phyloP scores from a whole-genome alignment of 2,329 filamentous ascomycete species.

The Triangularia setosa region DNA sequence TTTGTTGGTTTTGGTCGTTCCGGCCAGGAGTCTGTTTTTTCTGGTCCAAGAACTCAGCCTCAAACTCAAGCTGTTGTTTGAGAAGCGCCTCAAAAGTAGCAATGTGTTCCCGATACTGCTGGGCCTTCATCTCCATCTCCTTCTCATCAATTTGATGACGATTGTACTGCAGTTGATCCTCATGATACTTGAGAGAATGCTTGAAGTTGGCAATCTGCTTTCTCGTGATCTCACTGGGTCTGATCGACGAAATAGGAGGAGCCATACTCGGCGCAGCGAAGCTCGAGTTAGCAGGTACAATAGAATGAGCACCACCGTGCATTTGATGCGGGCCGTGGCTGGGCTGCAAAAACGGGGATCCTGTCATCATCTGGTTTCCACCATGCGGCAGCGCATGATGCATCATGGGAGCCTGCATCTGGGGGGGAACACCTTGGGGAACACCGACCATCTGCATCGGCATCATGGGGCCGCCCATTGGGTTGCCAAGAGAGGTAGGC shows the following conservation, averaged over 20 bases:
- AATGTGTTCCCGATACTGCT: slow-evolving; percentile 35
- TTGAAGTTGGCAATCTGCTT: slow-evolving; percentile 53
- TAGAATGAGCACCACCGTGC: slow-evolving; percentile 16
- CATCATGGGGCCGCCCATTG: slow-evolving; percentile 24
- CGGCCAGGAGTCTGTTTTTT: slow-evolving; percentile 19
- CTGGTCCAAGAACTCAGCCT: slow-evolving; percentile 35
- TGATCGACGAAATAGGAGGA: slow-evolving; percentile 55
- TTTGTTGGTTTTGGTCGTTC: slow-evolving; percentile 14
- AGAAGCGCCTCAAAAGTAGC: slow-evolving; percentile 44
- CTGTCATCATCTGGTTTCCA: neutral
- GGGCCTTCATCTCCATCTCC: slow-evolving; percentile 46
- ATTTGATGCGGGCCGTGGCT: slow-evolving; percentile 10
- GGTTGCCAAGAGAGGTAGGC: slow-evolving; percentile 25
- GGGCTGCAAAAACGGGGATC: slow-evolving; percentile 10
- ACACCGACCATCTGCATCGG: slow-evolving; percentile 25
- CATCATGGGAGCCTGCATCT: slow-evolving; percentile 18
- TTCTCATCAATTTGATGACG: slow-evolving; percentile 59
- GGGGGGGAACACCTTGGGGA: slow-evolving; percentile 19
- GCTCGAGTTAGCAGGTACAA: slow-evolving; percentile 20
- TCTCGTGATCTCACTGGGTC: slow-evolving; percentile 57
- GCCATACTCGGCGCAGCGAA: slow-evolving; percentile 28
- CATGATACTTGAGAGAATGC: slow-evolving; percentile 50
- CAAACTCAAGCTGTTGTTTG: slow-evolving; percentile 42
- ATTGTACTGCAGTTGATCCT: slow-evolving; percentile 59
- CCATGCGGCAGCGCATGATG: slow-evolving; percentile 9